These are phyloP conservation scores for Arachis stenosperma DNA, from an alignment of 306 rosid genomes.

Conservation along the genomic window DNA sequence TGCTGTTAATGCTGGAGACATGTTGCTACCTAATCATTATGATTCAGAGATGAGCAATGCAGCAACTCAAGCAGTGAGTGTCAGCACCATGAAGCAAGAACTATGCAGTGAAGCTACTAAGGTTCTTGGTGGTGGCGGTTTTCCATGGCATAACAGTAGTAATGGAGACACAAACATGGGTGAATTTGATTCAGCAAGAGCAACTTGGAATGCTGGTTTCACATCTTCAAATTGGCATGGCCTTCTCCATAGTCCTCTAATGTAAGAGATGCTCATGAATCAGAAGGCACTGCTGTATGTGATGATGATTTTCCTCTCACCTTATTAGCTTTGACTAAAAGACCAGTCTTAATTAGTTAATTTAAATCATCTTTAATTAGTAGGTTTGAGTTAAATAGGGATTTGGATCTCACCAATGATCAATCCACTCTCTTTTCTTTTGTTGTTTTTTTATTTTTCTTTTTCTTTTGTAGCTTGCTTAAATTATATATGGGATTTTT, in stretches of 20 bases:
- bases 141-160: conserved; percentile 61
- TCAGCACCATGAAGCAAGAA: conserved; percentile 73
- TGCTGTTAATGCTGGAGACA: conserved; percentile 43
- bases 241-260: conserved; percentile 77
- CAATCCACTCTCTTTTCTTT: conserved; percentile 15
- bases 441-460: not conserved
- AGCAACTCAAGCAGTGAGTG: conserved; percentile 52
- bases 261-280: conserved; percentile 47
- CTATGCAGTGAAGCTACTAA: conserved; percentile 40
- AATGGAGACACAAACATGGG: conserved; percentile 60
- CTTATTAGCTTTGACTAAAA: conserved; percentile 31
- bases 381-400: conserved; percentile 36
- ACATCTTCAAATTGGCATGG: conserved; percentile 72
- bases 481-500: conserved; percentile 26
- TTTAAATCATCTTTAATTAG: conserved; percentile 14
- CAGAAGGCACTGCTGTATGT: conserved; percentile 27
- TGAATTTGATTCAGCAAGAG: conserved; percentile 65
- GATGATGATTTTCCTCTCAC: conserved; percentile 3
- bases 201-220: conserved; percentile 66
- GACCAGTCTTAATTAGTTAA: conserved; percentile 25
- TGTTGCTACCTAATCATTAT: conserved; percentile 41
- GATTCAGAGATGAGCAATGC: conserved; percentile 53
- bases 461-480: not conserved
- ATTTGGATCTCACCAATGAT: conserved; percentile 40
- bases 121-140: conserved; percentile 58